Base-by-base conservation (phyloP, 441 rosid species). In the Syzygium malaccense region DNA sequence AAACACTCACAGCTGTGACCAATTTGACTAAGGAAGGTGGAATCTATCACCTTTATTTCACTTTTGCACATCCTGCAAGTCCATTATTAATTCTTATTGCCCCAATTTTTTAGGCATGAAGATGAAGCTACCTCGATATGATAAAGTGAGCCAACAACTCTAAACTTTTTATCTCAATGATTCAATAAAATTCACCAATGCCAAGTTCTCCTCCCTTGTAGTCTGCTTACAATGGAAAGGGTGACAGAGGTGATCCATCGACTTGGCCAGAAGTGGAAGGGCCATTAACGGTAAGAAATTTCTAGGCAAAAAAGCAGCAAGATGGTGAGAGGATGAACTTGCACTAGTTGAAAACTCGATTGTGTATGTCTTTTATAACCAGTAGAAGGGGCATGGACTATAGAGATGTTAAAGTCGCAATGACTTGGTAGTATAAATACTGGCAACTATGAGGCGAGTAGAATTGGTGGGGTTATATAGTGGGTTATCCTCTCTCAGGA, bases 211-310 rank as follows among this genome's bases (percentile, higher is more conserved):
- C 55, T 89, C 60, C 88, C 90, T 58, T 93, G 89, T 94, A 97
- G 99, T 98, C 99, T 90, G 99, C 99, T 11, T 96, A 93, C 88
- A 93, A 58, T 60, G 99, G 99, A 68, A 94, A 94, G 91, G 99
- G 99, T 57, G 99, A 98, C 92, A 93, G 99, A 94, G 98, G 92
- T 85, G 97, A 98, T 92, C 93, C 95, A 89, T 91, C 97, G 23
- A 88, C 89, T 55, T 98, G 99, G 99, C 97, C 98, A 84, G 99
- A 95, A 92, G 92, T 95, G 86, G 97, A 97, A 94, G 99, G 99
- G 79, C 99, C 98, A 86, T 90, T 98, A 86, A 92, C 91, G 89
- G 99, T 96, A 93, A 91, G 92, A 87, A 85, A 71, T 78, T 88
- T 49, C 86, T 68, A 6, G 51, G 41, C 51, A 23, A 23, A 75